Percentiles rank a stretch among this genome's conserved stretches.
phyloP scores from a whole-genome alignment of 2,329 filamentous ascomycete genomes.

The Leptodontidium sp. region DNA sequence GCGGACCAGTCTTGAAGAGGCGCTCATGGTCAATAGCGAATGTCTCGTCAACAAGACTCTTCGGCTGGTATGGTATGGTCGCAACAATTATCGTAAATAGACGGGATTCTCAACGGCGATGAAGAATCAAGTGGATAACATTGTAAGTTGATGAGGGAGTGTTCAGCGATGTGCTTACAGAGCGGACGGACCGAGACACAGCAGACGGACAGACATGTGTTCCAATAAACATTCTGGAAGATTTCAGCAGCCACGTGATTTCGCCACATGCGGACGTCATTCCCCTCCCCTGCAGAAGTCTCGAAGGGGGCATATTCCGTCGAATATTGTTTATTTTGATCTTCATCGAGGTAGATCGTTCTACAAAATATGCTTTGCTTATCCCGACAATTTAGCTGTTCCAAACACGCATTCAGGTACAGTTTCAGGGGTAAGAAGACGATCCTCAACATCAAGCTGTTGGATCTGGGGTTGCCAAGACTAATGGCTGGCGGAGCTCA shows the following conservation, averaged over 20 bases:
- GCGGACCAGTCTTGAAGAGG: slow-evolving; percentile 48
- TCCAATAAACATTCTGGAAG: slow-evolving; percentile 27
- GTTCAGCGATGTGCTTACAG: slow-evolving; percentile 32
- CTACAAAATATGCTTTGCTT: neutral
- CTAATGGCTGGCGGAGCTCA: slow-evolving; percentile 9
- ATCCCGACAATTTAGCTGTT: slow-evolving; percentile 5
- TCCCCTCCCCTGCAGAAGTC: neutral
- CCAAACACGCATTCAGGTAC: slow-evolving; percentile 10
- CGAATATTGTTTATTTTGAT: neutral
- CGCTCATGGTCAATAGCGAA: slow-evolving; percentile 44
- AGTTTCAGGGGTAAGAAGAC: slow-evolving; percentile 16
- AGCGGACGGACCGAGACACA: slow-evolving; percentile 19
- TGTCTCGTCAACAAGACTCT: slow-evolving; percentile 34
- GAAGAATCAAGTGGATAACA: slow-evolving; percentile 29
- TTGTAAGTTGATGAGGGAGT: slow-evolving; percentile 27
- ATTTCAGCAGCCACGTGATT: slow-evolving; percentile 18
- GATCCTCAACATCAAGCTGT: slow-evolving; percentile 22
- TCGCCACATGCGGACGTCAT: slow-evolving; percentile 15
- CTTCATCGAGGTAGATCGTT: neutral
- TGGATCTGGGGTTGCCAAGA: slow-evolving; percentile 19
- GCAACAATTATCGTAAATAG: slow-evolving; percentile 18
- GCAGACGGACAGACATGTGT: slow-evolving; percentile 23
- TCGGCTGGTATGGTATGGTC: slow-evolving; percentile 7
- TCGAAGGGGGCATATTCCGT: neutral
- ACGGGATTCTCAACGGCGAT: slow-evolving; percentile 17